Evolutionary conservation across 1,284 basidiomycete genomes (phyloP).

Genomic region (Cutaneotrichosporon spelunceum): DNA sequence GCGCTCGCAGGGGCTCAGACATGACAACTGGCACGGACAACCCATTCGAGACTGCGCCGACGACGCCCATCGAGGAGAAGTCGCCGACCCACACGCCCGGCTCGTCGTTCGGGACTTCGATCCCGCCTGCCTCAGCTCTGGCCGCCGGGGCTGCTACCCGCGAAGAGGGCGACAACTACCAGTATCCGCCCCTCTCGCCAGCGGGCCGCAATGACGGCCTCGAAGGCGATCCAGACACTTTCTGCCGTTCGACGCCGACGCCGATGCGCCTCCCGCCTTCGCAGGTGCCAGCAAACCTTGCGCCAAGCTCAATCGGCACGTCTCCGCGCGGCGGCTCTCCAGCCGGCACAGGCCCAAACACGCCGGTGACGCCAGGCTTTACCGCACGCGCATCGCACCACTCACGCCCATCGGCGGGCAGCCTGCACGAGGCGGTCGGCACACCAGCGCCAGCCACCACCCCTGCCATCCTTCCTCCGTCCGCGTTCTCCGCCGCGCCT

Average conservation of each 20-base stretch:
- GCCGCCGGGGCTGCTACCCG: conserved; percentile 2
- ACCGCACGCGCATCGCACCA: not conserved
- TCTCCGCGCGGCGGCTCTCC: not conserved
- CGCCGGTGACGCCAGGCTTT: conserved; percentile 12
- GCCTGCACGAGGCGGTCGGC: not conserved
- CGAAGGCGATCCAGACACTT: not conserved
- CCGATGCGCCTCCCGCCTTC: conserved; percentile 2
- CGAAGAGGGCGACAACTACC: not conserved
- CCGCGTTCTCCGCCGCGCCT: not conserved
- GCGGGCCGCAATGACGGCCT: not conserved
- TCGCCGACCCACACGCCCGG: conserved; percentile 7
- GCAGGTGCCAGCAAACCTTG: not conserved
- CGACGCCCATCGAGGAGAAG: conserved; percentile 18
- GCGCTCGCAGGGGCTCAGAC: not conserved
- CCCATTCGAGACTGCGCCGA: conserved; percentile 23
- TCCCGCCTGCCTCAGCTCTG: conserved; percentile 2
- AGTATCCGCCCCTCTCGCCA: not conserved
- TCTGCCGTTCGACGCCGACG: conserved; percentile 2
- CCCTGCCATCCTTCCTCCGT: not conserved
- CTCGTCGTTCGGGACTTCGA: conserved; percentile 10
- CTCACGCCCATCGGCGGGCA: conserved; percentile 3
- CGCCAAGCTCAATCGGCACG: not conserved
- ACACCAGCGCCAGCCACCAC: not conserved
- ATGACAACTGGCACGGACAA: conserved; percentile 6
- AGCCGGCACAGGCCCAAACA: conserved; percentile 4